Conservation (phyloP, 306 rosid genomes). For the Fragaria nilgerrensis region DNA sequence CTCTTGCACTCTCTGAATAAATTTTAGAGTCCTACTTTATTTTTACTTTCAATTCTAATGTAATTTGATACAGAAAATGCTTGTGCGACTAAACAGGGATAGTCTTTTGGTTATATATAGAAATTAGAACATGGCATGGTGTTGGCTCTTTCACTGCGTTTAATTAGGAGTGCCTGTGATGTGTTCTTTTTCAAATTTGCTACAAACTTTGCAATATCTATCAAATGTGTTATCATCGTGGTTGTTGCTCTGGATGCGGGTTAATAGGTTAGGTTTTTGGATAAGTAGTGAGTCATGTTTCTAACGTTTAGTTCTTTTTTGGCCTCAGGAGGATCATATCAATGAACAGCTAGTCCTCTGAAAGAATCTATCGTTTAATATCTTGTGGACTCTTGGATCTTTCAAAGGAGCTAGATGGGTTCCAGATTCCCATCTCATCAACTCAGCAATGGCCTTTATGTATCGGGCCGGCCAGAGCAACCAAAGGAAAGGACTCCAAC, state of each 20-base stretch:
- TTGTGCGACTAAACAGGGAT: not conserved
- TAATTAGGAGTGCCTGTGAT: constrained; percentile 3
- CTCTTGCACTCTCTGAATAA: not conserved
- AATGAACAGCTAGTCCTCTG: constrained; percentile 2
- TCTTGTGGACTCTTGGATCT: constrained; percentile 26
- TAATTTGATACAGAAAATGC: not conserved
- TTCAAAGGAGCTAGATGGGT: constrained; percentile 65
- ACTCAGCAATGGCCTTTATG: constrained; percentile 97
- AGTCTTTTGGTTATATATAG: not conserved
- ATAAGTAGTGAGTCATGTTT: not conserved
- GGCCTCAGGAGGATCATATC: not conserved
- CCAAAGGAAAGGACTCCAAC: constrained; percentile 95
- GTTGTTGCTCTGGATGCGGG: not conserved
- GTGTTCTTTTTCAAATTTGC: not conserved
- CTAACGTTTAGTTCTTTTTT: not conserved
- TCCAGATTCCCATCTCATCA: constrained; percentile 98
- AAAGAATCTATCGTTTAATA: not conserved
- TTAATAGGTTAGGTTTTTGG: not conserved
- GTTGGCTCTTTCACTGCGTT: not conserved
- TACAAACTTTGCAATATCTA: not conserved
- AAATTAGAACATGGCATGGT: not conserved
- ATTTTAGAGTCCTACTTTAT: not conserved
- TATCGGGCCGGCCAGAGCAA: constrained; percentile 96
- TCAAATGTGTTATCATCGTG: not conserved
- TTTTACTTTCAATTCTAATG: not conserved